Evolutionary conservation across 768 basidiomycete genomes (phyloP).

Genomic region (Roridomyces roridus): DNA sequence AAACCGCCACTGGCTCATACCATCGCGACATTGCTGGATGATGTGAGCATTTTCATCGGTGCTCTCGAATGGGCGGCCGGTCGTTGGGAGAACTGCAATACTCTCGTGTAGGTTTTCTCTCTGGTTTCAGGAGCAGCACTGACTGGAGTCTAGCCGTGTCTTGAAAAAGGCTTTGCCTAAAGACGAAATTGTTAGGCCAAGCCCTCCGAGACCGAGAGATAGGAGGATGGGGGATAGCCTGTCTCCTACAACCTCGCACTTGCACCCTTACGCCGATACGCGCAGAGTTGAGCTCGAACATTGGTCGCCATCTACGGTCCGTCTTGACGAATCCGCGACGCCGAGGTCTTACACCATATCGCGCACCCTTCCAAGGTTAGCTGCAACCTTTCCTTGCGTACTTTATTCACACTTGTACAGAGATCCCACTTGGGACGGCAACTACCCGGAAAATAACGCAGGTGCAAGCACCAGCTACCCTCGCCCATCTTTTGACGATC

Average conservation of each 20-base stretch:
- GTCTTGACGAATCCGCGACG: too few relatives aligned
- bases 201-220: too few relatives aligned
- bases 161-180: conserved; percentile 22
- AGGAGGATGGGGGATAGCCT: neutral
- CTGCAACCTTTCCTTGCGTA: too few relatives aligned
- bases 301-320: neutral
- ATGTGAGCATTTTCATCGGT: conserved; percentile 48
- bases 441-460: too few relatives aligned
- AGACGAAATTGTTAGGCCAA: neutral
- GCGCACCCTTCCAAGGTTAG: too few relatives aligned
- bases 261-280: neutral
- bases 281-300: neutral
- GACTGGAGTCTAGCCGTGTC: neutral
- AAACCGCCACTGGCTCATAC: conserved; percentile 38
- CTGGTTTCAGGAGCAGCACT: neutral
- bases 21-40: conserved; percentile 42
- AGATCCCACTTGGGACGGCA: neutral
- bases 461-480: too few relatives aligned
- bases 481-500: too few relatives aligned
- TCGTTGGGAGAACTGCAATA: conserved; percentile 41
- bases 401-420: too few relatives aligned
- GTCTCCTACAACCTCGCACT: neutral
- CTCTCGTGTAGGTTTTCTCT: conserved; percentile 39
- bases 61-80: conserved; percentile 44
- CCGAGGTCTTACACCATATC: too few relatives aligned